A percentile compares a stretch with the other conserved stretches of the same genome.
phyloP scores from a whole-genome alignment of 768 basidiomycete genomes.

The Tylopilus sp. region DNA sequence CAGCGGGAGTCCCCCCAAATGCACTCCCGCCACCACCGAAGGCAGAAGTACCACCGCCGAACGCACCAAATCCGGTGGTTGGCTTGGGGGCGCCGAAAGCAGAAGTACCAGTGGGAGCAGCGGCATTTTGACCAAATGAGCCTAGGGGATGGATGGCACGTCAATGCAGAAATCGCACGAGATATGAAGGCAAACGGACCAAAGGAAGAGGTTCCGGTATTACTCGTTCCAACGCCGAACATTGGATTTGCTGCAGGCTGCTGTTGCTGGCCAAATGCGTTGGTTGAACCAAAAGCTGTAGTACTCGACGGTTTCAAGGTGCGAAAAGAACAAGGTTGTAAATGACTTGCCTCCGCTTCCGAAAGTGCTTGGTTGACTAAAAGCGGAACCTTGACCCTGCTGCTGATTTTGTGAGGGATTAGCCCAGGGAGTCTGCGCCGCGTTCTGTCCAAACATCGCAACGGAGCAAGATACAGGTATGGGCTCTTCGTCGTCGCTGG shows the following conservation, averaged over 20 bases:
- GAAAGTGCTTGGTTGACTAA: constrained; percentile 70
- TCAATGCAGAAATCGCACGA: constrained; percentile 3
- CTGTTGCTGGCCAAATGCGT: constrained; percentile 63
- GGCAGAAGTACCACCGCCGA: constrained; percentile 54
- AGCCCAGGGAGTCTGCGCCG: constrained; percentile 62
- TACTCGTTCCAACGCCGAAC: constrained; percentile 56
- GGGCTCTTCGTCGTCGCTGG: constrained; percentile 24
- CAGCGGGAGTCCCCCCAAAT: constrained; percentile 36
- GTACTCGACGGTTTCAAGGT: constrained; percentile 22
- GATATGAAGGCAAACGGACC: constrained; percentile 24
- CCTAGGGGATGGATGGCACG: constrained; percentile 24
- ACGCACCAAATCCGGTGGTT: constrained; percentile 71
- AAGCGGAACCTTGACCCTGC: constrained; percentile 51
- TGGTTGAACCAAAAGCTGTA: constrained; percentile 53
- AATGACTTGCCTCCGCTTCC: constrained; percentile 47
- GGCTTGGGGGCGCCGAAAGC: constrained; percentile 71
- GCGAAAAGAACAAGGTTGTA: constrained; percentile 25
- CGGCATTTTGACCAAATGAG: constrained; percentile 39
- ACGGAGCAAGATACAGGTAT: constrained; percentile 11
- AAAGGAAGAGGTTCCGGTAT: constrained; percentile 34
- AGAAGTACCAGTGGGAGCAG: constrained; percentile 35
- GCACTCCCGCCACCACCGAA: constrained; percentile 45
- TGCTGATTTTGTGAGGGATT: constrained; percentile 64
- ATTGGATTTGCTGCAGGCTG: constrained; percentile 74
- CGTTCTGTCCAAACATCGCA: constrained; percentile 59